A percentile compares a stretch with the other conserved stretches of the same genome.
Conservation (phyloP, 1,284 basidiomycete genomes). For the Phenoliferia sp. region DNA sequence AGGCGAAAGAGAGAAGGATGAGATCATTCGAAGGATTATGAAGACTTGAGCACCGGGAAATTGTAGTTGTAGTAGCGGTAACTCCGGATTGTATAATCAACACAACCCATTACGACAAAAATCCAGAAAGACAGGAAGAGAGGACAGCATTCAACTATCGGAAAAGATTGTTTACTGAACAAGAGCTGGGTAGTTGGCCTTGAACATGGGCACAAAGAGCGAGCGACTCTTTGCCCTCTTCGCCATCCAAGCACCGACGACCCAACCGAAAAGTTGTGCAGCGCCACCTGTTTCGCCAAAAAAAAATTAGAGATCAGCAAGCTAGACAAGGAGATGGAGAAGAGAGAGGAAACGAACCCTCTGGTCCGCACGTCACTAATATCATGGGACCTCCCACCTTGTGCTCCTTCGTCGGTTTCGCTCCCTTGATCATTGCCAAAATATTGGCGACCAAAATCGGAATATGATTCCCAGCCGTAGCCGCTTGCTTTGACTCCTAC, state of each 20-base stretch:
- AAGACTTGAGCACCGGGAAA: too few relatives aligned
- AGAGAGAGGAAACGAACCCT: neutral
- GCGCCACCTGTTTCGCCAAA: neutral
- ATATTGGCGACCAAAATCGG: constrained; percentile 29
- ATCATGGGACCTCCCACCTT: neutral
- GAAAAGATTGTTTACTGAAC: neutral
- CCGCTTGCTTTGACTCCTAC: constrained; percentile 25
- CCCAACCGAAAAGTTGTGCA: neutral
- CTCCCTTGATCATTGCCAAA: constrained; percentile 12
- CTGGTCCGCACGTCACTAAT: neutral
- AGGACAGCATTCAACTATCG: neutral
- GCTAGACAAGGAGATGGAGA: neutral
- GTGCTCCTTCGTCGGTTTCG: neutral
- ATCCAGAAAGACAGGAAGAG: neutral
- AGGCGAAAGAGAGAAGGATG: neutral
- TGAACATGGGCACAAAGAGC: neutral
- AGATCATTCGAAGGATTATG: too few relatives aligned
- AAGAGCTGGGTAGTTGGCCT: neutral
- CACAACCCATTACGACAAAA: too few relatives aligned
- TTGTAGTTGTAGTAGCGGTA: too few relatives aligned
- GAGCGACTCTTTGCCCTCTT: neutral
- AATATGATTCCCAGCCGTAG: constrained; percentile 20
- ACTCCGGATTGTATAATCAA: too few relatives aligned
- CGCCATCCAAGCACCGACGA: neutral
- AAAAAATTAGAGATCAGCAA: neutral